Evolutionary conservation across 495 filamentous ascomycete genomes (phyloP).

Genomic region (Penicillium paradoxum): DNA sequence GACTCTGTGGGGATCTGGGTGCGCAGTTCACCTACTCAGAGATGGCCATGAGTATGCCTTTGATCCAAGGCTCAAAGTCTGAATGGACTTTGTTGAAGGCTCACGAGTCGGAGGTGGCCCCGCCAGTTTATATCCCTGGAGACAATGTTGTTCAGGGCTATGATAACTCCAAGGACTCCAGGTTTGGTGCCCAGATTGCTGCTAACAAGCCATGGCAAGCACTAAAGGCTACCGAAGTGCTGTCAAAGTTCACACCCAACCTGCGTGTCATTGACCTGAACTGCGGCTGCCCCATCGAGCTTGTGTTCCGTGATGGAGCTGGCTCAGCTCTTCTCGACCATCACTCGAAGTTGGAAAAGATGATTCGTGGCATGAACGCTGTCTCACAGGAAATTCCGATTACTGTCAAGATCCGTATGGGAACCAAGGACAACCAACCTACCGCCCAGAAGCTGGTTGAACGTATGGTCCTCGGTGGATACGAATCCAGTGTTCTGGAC

Average conservation of each 20-base stretch:
- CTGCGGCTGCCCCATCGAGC: conserved; percentile 94
- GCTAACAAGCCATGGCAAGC: conserved; percentile 85
- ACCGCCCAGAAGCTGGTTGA: conserved; percentile 77
- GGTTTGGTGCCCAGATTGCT: conserved; percentile 87
- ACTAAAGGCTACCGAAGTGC: conserved; percentile 76
- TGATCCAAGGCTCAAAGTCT: conserved; percentile 83
- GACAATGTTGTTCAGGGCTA: conserved; percentile 60
- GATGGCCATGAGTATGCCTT: conserved; percentile 89
- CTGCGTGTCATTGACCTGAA: conserved; percentile 90
- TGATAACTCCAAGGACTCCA: conserved; percentile 74
- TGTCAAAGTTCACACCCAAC: conserved; percentile 69
- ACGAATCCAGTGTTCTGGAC: conserved; percentile 54
- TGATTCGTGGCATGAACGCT: conserved; percentile 88
- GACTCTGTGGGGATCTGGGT: conserved; percentile 84
- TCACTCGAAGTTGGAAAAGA: conserved; percentile 79
- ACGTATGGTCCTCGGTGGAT: conserved; percentile 72
- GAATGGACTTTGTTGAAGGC: conserved; percentile 95
- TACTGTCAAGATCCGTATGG: conserved; percentile 90
- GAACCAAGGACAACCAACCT: conserved; percentile 71
- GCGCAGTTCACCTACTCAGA: conserved; percentile 95
- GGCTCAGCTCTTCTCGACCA: conserved; percentile 92
- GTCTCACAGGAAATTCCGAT: conserved; percentile 85
- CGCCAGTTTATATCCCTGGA: conserved; percentile 51
- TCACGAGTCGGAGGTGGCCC: conserved; percentile 70
- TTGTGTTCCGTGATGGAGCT: conserved; percentile 78